Conservation (phyloP, 306 rosid genomes). For the cucumber (Cucumis sativus) region Cucumber_9930_V3 NC_026660.2:13835001-13835500, state of each 20-base stretch:
- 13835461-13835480: no score
- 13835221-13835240: background rate
- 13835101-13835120: background rate
- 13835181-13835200: background rate
- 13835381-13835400: no score
- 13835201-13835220: background rate
- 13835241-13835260: background rate
- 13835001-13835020: background rate
- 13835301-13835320: no score
- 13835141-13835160: background rate
- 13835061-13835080: background rate
- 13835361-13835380: no score
- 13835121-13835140: background rate
- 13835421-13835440: no score
- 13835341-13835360: no score
- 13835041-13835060: background rate
- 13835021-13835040: background rate
- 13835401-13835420: no score
- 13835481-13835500: no score
- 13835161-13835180: background rate
- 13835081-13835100: background rate
- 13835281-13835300: background rate
- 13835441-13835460: no score
- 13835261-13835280: background rate
- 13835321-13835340: no score